Base-by-base conservation (phyloP, 345 rosid genomes). In the Leavenworthia alabamica region DNA sequence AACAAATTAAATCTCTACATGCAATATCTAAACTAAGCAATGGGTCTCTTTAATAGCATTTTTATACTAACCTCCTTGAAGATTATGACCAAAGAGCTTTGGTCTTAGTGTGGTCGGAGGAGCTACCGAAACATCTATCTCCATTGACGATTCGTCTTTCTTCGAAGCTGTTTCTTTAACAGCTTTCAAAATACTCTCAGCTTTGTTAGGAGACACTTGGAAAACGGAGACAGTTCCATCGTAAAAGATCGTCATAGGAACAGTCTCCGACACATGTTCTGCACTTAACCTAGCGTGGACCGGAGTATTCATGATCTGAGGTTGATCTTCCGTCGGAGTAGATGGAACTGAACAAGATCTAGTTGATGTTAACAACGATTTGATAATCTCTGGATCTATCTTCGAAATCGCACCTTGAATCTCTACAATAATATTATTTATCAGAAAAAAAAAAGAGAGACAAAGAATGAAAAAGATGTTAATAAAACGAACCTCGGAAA, bases 181-280 rank as follows among this genome's bases (percentile, higher is more conserved):
- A 3, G 86, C 59, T 61, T 78, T 86, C 78, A 89, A 7, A 56
- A 89, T 81, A 52, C 59, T 40, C 37, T 78, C 90, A n/a, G 84
- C 96, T 73, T 80, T 89, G 43, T 79, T 76, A 14, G 37, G 80
- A 58, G 85, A 75, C 19, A 93, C 75, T 51, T 86, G 79, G 55
- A 80, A 89, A 20, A 85, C 82, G 3, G 83, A 46, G 20, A 93
- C 97, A 6, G 68, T 72, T 66, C 99, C 99, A 16, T 83, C 84
- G 76, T 89, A 93, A 66, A 93, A 89, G n/a, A 93, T 87, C 2
- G 99, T 93, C 81, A 93, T 45, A 4, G 99, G 96, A 60, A 82
- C 80, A 0, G 83, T 68, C 41, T 67, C 85, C 27, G 53, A 43
- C 3, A 50, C 52, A 13, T 29, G 54, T 74, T 79, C 82, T 4